phyloP scores from a whole-genome alignment of 768 basidiomycete species.

The Boletus fagicola region DNA sequence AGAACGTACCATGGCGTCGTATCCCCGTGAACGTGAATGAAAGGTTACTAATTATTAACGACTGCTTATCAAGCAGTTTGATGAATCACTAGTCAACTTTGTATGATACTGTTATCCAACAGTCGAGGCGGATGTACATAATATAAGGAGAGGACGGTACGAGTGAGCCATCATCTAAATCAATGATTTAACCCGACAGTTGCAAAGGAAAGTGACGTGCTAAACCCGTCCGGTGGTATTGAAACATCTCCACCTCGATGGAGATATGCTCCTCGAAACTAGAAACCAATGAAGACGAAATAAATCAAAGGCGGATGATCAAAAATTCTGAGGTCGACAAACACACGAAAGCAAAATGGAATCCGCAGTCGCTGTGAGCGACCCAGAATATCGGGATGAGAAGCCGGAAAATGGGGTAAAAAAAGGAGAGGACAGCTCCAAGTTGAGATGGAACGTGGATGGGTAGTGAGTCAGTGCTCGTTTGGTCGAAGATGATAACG shows the following conservation, averaged over 20 bases:
- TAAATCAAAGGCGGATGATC: slow-evolving; percentile 7
- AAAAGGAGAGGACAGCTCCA: slow-evolving; percentile 20
- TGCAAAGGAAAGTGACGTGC: neutral
- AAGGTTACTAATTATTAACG: neutral
- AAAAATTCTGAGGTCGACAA: neutral
- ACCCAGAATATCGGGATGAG: neutral
- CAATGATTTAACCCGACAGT: neutral
- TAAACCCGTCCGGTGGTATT: slow-evolving; percentile 3
- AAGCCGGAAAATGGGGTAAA: neutral
- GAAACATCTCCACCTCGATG: slow-evolving; percentile 20
- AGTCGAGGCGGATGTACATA: neutral
- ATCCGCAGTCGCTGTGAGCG: neutral
- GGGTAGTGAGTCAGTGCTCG: slow-evolving; percentile 1
- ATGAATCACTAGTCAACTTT: neutral
- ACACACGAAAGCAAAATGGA: neutral
- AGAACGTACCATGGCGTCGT: slow-evolving; percentile 17
- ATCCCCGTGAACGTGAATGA: neutral
- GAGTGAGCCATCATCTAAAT: neutral
- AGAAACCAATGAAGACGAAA: slow-evolving; percentile 3
- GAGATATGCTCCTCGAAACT: slow-evolving; percentile 11
- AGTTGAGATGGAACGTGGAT: slow-evolving; percentile 4
- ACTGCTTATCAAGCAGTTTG: slow-evolving; percentile 19
- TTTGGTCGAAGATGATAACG: slow-evolving; percentile 1
- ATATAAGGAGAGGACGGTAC: neutral
- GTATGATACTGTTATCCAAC: neutral